Evolutionary conservation across 1,139 yeast genomes (phyloP).

Genomic region (Suhomyces maxii): DNA sequence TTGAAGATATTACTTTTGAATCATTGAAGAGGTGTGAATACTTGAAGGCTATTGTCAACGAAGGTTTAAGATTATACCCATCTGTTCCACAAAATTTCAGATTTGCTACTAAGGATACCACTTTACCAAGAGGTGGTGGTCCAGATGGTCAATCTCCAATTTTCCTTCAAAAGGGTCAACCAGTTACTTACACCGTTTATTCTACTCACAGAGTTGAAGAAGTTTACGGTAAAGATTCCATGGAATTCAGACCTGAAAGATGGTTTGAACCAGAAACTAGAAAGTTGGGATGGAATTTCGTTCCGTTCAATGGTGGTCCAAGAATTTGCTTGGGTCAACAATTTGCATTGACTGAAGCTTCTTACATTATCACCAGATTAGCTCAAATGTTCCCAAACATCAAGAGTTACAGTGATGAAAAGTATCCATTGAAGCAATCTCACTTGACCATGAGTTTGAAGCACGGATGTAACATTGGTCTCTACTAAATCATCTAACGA

Average conservation of each 20-base stretch:
- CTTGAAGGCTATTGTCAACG: slow-evolving; percentile 50
- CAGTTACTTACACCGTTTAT: slow-evolving; percentile 45
- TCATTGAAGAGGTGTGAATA: slow-evolving; percentile 50
- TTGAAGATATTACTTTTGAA: slow-evolving; percentile 45
- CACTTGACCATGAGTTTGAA: slow-evolving; percentile 23
- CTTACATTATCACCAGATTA: slow-evolving; percentile 45
- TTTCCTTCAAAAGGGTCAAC: slow-evolving; percentile 46
- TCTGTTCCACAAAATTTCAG: slow-evolving; percentile 56
- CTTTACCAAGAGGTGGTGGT: slow-evolving; percentile 57
- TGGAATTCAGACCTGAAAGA: slow-evolving; percentile 50
- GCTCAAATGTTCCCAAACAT: slow-evolving; percentile 21
- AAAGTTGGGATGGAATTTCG: slow-evolving; percentile 50
- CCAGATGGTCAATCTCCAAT: slow-evolving; percentile 42
- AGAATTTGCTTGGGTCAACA: slow-evolving; percentile 62
- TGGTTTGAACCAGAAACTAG: slow-evolving; percentile 42
- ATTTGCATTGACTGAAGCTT: slow-evolving; percentile 57
- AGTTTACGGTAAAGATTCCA: slow-evolving; percentile 51
- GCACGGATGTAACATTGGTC: slow-evolving; percentile 22
- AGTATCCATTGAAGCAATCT: slow-evolving; percentile 36
- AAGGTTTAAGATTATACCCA: slow-evolving; percentile 54
- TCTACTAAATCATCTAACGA: background rate
- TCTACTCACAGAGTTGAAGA: slow-evolving; percentile 46
- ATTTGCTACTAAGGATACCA: slow-evolving; percentile 44
- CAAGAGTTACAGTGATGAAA: slow-evolving; percentile 14
- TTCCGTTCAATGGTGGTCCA: slow-evolving; percentile 64